Base-by-base conservation (phyloP, 495 filamentous ascomycete species). In the Aspergillus asperescens region DNA sequence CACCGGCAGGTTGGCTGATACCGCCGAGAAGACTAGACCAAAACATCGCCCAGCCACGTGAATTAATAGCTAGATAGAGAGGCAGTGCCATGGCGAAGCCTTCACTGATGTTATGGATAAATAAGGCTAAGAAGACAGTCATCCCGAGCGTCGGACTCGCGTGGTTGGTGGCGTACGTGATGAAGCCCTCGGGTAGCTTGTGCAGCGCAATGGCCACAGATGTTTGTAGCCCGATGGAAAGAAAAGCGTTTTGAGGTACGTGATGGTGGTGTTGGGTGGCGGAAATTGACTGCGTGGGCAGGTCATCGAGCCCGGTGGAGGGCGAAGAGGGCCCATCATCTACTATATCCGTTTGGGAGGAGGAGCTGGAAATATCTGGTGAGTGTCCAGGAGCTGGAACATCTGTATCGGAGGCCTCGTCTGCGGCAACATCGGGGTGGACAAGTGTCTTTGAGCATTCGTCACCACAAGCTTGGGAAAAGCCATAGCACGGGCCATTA, bases 121-220 rank as follows among this genome's bases (percentile, higher is more conserved):
- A 96, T 3, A 98, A 80, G 1, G 93, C 93, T 58, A 97, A 77
- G 73, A 98, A 98, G 28, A 98, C 88, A 29, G 88, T 83, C 61
- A 95, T 79, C 10, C 94, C 93, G 2, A 98, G 83, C 1, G 75
- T 72, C 0, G 93, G 90, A 61, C 86, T 96, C 25, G 89, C 94
- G 56, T 98, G 94, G 68, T 97, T 98, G 10, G 93, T 96, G 7
- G 93, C 92, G 66, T 93, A 98, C 24, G 94, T 98, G 51, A 98
- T 96, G 70, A 98, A 97, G 23, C 93, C 93, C 69, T 98, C 93
- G 4, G 94, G 93, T 16, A 96, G 84, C 65, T 98, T 98, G 72
- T 98, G 93, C 1, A 98, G 72, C 7, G 93, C 89, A 61, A 98
- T 97, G 37, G 93, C 94, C 43, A 95, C 82, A 7, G 87, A 88